A percentile compares a stretch with the other conserved stretches of the same genome.
These are phyloP conservation scores for Solanum habrochaites DNA, from an alignment of 257 asterid species.

Conservation along the genomic window DNA sequence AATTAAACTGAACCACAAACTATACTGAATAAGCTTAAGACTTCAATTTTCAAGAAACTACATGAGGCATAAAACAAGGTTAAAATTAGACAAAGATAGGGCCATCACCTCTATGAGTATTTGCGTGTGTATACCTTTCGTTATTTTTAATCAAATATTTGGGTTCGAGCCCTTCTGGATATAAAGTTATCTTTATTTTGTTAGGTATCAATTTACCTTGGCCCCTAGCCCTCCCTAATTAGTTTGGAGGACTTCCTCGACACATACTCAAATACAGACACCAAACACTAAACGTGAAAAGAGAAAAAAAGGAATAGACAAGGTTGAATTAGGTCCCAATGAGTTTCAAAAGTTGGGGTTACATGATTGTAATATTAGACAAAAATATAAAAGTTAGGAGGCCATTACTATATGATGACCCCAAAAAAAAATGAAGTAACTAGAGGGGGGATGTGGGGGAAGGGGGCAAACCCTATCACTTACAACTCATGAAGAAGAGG, in stretches of 20 bases:
- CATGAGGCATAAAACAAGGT: background rate
- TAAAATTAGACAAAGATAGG: background rate
- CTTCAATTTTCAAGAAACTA: background rate
- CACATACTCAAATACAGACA: background rate
- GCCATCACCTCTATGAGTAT: background rate
- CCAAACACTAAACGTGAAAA: rapidly evolving
- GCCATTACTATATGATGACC: background rate
- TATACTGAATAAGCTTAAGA: background rate
- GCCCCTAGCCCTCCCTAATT: background rate
- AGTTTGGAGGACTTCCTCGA: background rate
- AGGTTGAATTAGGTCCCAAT: background rate
- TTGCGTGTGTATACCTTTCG: background rate
- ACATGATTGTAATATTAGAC: background rate
- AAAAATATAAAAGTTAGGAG: background rate
- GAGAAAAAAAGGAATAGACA: background rate
- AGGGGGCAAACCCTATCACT: conserved; percentile 6
- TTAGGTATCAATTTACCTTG: no score
- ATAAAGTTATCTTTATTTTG: background rate
- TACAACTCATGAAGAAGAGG: conserved; percentile 21
- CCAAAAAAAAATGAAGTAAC: background rate
- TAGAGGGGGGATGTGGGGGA: background rate
- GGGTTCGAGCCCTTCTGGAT: rapidly evolving
- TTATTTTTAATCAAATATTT: background rate
- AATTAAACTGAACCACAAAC: background rate
- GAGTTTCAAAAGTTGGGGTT: background rate